Conservation (phyloP, 2,329 filamentous ascomycete genomes). For the Claviceps sp. region DNA sequence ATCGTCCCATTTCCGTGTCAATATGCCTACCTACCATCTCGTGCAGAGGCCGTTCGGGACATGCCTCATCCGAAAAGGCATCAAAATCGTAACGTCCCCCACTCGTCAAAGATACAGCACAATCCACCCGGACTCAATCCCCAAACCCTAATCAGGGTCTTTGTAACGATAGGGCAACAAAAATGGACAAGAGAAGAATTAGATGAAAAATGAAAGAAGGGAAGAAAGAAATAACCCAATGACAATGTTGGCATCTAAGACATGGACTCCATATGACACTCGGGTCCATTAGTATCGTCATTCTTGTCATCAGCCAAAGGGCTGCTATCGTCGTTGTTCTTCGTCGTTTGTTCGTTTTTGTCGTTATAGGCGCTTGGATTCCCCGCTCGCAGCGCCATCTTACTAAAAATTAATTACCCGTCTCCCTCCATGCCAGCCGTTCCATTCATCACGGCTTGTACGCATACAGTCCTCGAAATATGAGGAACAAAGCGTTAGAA, state of each 20-base stretch:
- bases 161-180: too few species aligned
- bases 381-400: background rate
- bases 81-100: too few species aligned
- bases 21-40: too few species aligned
- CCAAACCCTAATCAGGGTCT: too few species aligned
- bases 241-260: background rate
- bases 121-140: too few species aligned
- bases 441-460: background rate
- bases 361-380: background rate
- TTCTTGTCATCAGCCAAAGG: background rate
- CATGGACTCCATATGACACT: background rate
- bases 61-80: too few species aligned
- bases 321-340: background rate
- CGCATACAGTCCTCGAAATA: too few species aligned
- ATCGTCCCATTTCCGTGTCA: too few species aligned
- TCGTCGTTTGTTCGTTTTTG: background rate
- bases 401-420: background rate
- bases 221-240: background rate
- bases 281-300: background rate
- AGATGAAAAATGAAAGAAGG: background rate
- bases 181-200: too few species aligned
- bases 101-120: too few species aligned
- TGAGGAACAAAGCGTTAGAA: too few species aligned
- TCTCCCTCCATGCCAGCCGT: background rate
- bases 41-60: too few species aligned